Evolutionary conservation across 2,329 filamentous ascomycete genomes (phyloP), one percentile per base, ranked within the genome.

Genomic region (Juglanconis oblonga): DNA sequence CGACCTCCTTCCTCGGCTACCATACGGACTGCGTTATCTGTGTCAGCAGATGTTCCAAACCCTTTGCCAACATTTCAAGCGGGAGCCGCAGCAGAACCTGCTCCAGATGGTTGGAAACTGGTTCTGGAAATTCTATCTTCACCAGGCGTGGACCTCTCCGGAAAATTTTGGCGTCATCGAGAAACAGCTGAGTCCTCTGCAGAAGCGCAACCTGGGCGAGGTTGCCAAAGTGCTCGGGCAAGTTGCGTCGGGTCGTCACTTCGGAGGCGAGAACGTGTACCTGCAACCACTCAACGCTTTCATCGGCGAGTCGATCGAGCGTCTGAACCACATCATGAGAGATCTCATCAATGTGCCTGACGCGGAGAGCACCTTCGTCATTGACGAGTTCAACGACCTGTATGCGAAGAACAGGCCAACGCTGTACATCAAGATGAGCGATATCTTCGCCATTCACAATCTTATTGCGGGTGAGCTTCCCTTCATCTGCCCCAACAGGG

Each of bases 361-460:
- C 68, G 91, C 92, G 0, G 95, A 99, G 74, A 83, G 86, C 55
- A 95, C 95, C 31, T 99, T 98, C 71, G 93, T 98, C 73, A 97
- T 99, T 72, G 95, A 99, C 71, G 95, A 98, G 73, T 99, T 95
- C 84, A 98, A 97, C 72, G 95, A 99, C 70, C 83, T 99, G 6
- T 98, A 98, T 71, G 91, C 94, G 59, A 93, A 96, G 73, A 95
- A 92, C 65, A 97, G 97, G 75, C 95, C 95, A 6, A 98, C 94
- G 0, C 81, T 99, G n/a, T 99, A 98, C 78, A 97, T 99, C 79
- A 99, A 99, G 78, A 94, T 99, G 85, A 86, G 90, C 14, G 95
- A 99, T 72, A 93, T 99, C 59, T 98, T 99, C 73, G 91, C 94
- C 52, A 94, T 99, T 61, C 96, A 99, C 76, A 92, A 89, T 64